phyloP scores from a whole-genome alignment of 148 eudicot genomes.

The Talinum fruticosum region DNA sequence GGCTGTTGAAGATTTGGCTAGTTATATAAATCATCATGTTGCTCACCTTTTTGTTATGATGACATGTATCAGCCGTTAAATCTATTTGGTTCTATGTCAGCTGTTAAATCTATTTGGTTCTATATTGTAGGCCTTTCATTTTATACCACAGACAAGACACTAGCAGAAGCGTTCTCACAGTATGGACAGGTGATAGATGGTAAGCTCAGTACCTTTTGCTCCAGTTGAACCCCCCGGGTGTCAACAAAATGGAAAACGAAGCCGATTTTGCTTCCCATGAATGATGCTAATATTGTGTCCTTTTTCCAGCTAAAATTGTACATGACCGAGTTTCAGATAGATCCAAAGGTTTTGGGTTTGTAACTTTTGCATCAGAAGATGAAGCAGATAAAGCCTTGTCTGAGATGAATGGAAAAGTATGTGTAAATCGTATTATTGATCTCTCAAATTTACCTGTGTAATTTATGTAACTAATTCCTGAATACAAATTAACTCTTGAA shows the following conservation, averaged over 20 bases:
- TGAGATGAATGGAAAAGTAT: slow-evolving; percentile 77
- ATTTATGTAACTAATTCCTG: not conserved
- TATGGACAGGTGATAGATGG: slow-evolving; percentile 79
- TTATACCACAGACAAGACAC: slow-evolving; percentile 62
- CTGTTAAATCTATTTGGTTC: not conserved
- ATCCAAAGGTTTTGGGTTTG: slow-evolving; percentile 89
- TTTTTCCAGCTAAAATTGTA: slow-evolving; percentile 59
- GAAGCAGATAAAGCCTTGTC: slow-evolving; percentile 66
- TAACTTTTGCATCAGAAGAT: slow-evolving; percentile 73
- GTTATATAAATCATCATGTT: not conserved
- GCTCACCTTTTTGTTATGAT: not conserved
- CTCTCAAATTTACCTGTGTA: not conserved
- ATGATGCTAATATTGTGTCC: slow-evolving; percentile 9
- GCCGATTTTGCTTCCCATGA: not conserved
- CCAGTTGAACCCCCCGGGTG: too few relatives aligned
- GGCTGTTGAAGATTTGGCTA: not conserved
- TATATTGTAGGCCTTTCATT: slow-evolving; percentile 63
- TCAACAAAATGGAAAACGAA: not conserved
- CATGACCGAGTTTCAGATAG: slow-evolving; percentile 64
- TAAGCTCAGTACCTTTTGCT: slow-evolving; percentile 14
- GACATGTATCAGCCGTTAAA: not conserved
- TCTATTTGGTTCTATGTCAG: not conserved
- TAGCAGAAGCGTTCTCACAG: slow-evolving; percentile 71
- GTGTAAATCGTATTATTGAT: slow-evolving; percentile 4
- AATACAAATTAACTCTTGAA: slow-evolving; percentile 7